phyloP scores from a whole-genome alignment of 2,329 filamentous ascomycete species.

The Achaetomium macrosporum region DNA sequence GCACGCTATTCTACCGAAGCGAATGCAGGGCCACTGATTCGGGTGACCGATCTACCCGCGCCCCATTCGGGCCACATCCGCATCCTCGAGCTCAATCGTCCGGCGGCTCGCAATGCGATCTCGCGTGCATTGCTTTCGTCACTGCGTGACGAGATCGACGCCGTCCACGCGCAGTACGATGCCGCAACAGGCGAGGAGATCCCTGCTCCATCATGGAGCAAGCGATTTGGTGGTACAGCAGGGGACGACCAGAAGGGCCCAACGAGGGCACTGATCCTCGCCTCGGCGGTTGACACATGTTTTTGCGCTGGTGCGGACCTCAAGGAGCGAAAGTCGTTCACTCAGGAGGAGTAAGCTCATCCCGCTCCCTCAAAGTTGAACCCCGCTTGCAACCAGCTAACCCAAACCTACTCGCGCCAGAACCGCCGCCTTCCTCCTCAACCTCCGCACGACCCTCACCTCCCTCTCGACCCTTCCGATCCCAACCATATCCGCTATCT shows the following conservation, averaged over 20 bases:
- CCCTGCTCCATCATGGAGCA: conserved; percentile 29
- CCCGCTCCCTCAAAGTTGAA: background rate
- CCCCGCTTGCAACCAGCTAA: background rate
- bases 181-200: conserved; percentile 47
- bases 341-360: conserved; percentile 62
- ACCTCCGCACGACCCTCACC: conserved; percentile 70
- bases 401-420: conserved; percentile 39
- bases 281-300: conserved; percentile 75
- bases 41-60: conserved; percentile 68
- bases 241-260: conserved; percentile 43
- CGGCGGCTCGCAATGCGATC: conserved; percentile 82
- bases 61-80: conserved; percentile 78
- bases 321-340: conserved; percentile 78
- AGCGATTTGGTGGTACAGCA: conserved; percentile 41
- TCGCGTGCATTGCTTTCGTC: conserved; percentile 69
- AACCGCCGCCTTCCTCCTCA: conserved; percentile 69
- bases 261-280: conserved; percentile 76
- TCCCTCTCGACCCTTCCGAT: conserved; percentile 70
- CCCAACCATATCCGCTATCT: conserved; percentile 84
- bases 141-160: conserved; percentile 66
- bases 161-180: conserved; percentile 60
- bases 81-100: conserved; percentile 81
- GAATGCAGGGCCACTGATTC: conserved; percentile 49
- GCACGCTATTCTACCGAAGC: conserved; percentile 29
- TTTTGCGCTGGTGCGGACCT: conserved; percentile 96